phyloP scores from a whole-genome alignment of 2,329 filamentous ascomycete species.

The Rhinocladiella similis region DNA sequence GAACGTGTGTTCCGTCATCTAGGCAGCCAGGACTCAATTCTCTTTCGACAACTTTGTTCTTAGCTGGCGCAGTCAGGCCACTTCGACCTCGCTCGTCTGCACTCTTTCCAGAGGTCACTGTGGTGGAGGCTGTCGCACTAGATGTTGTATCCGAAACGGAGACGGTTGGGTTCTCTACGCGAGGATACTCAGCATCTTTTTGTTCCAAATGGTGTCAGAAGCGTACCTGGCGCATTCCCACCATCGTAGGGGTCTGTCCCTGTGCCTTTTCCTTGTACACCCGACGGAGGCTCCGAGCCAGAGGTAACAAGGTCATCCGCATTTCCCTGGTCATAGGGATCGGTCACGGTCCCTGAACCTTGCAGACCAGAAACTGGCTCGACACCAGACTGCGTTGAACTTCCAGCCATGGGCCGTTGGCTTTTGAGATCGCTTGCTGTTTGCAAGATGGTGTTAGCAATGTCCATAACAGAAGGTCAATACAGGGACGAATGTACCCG shows the following conservation, averaged over 20 bases:
- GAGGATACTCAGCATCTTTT: neutral
- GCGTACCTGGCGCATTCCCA: constrained; percentile 25
- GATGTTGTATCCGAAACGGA: constrained; percentile 2
- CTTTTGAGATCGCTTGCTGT: neutral
- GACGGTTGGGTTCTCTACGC: neutral
- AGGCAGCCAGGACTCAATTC: constrained; percentile 28
- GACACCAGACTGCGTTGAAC: constrained; percentile 9
- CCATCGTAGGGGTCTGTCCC: constrained; percentile 26
- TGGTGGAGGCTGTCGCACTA: neutral
- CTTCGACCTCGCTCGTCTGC: constrained; percentile 6
- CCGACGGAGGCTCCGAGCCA: constrained; percentile 24
- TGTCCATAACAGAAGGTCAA: neutral
- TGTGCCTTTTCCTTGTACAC: constrained; percentile 27
- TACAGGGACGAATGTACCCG: neutral
- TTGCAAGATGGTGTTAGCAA: neutral
- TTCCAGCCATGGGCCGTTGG: neutral
- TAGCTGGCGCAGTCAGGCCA: constrained; percentile 9
- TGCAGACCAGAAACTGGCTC: constrained; percentile 23
- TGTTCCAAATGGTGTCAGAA: neutral
- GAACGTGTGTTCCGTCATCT: constrained; percentile 26
- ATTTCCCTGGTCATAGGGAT: constrained; percentile 10
- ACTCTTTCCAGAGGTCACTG: constrained; percentile 5
- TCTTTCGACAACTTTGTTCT: constrained; percentile 13
- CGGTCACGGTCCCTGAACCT: constrained; percentile 17
- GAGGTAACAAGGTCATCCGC: constrained; percentile 10